Percentiles rank a stretch among this genome's conserved stretches.
phyloP scores from a whole-genome alignment of 148 eudicot species.

The Limonium bicolor region DNA sequence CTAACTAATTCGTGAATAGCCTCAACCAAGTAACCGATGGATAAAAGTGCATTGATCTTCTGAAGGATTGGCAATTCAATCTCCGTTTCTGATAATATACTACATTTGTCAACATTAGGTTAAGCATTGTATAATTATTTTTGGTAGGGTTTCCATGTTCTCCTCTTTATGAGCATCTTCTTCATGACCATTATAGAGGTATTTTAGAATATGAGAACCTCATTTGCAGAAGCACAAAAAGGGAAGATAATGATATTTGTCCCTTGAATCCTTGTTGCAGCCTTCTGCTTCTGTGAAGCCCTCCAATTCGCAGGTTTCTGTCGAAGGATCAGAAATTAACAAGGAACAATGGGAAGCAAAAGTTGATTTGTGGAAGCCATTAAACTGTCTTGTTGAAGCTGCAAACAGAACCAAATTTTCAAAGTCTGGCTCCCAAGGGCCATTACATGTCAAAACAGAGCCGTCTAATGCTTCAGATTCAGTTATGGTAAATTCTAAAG shows the following conservation, averaged over 20 bases:
- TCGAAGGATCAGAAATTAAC: conserved; percentile 25
- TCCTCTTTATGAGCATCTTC: too few species aligned
- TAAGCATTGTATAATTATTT: too few species aligned
- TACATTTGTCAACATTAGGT: too few species aligned
- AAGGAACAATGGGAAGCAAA: conserved; percentile 45
- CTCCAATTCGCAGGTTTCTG: conserved; percentile 24
- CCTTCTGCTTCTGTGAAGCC: conserved; percentile 39
- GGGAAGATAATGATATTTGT: neutral
- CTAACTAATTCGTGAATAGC: too few species aligned
- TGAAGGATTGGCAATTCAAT: too few species aligned
- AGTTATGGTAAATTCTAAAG: conserved; percentile 21
- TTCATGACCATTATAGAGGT: too few species aligned
- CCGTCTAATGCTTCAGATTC: conserved; percentile 18
- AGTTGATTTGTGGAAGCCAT: conserved; percentile 74
- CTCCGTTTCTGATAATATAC: too few species aligned
- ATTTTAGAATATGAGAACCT: too few species aligned
- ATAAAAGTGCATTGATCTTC: too few species aligned
- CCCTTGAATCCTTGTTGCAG: conserved; percentile 21
- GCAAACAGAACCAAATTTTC: conserved; percentile 77
- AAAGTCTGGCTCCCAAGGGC: conserved; percentile 41
- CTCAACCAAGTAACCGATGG: too few species aligned
- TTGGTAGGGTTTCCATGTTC: too few species aligned
- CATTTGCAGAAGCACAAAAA: too few species aligned
- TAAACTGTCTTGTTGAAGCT: conserved; percentile 74
- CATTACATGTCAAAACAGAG: conserved; percentile 35